Percentiles rank a stretch among this genome's conserved stretches.
These are phyloP conservation scores for Cercospora zeae-maydis DNA, from an alignment of 2,329 filamentous ascomycete genomes.

Conservation along the genomic window DNA sequence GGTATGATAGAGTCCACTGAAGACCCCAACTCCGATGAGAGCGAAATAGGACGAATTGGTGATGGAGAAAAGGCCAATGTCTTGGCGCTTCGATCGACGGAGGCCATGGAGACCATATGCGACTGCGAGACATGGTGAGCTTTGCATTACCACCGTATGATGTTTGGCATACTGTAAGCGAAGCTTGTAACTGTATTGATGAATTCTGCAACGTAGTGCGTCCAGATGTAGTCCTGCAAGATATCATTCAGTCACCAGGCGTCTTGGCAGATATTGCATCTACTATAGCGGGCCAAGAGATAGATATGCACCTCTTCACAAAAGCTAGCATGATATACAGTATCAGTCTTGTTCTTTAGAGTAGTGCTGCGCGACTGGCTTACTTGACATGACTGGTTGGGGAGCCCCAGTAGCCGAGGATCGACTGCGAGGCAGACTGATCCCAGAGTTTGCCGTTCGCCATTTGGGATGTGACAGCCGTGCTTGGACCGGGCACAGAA, in stretches of 20 bases:
- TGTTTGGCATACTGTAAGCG: constrained; percentile 22
- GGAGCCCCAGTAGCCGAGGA: constrained; percentile 10
- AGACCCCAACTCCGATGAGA: constrained; percentile 28
- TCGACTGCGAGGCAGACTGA: constrained; percentile 9
- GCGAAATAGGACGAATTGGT: constrained; percentile 29
- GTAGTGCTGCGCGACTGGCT: neutral
- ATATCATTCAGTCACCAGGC: neutral
- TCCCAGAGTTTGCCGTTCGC: constrained; percentile 15
- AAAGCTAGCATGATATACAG: constrained; percentile 44
- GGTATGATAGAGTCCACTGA: constrained; percentile 26
- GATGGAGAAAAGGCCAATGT: constrained; percentile 21
- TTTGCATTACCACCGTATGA: neutral
- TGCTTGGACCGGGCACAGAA: neutral
- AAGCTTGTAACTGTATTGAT: constrained; percentile 31
- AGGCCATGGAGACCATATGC: constrained; percentile 29
- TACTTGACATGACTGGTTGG: constrained; percentile 37
- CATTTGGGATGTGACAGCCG: neutral
- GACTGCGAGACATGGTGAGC: constrained; percentile 14
- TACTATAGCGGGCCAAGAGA: neutral
- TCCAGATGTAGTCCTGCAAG: constrained; percentile 27
- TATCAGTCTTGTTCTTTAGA: constrained; percentile 5
- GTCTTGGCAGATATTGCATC: neutral
- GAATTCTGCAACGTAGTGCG: constrained; percentile 28
- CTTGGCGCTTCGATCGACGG: constrained; percentile 25
- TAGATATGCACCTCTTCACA: constrained; percentile 24